phyloP scores from a whole-genome alignment of 2,329 filamentous ascomycete genomes.

The Aspergillus niger region DNA sequence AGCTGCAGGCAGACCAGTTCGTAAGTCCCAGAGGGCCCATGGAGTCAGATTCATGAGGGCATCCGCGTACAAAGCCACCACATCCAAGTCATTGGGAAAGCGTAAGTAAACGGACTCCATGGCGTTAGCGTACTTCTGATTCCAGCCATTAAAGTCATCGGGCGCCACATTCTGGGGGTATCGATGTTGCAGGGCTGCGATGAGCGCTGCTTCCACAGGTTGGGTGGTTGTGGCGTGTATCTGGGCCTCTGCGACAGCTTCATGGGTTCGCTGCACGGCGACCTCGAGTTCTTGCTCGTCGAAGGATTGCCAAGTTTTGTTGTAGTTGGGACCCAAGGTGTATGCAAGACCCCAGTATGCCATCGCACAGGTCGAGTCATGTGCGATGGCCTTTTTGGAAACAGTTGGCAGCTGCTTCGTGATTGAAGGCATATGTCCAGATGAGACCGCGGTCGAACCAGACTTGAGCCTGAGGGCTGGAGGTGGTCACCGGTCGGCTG shows the following conservation, averaged over 20 bases:
- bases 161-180: constrained; percentile 58
- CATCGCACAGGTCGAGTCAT: constrained; percentile 41
- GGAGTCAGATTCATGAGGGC: constrained; percentile 67
- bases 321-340: constrained; percentile 73
- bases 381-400: constrained; percentile 39
- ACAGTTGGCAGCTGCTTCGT: constrained; percentile 41
- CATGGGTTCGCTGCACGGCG: constrained; percentile 51
- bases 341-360: constrained; percentile 57
- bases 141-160: constrained; percentile 57
- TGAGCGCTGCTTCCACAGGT: constrained; percentile 62
- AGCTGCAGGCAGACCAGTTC: constrained; percentile 58
- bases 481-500: constrained; percentile 37
- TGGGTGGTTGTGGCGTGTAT: constrained; percentile 40
- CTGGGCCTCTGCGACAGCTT: constrained; percentile 50
- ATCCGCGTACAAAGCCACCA: constrained; percentile 66
- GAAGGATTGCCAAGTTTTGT: constrained; percentile 76
- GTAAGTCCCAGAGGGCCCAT: constrained; percentile 65
- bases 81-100: constrained; percentile 62
- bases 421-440: constrained; percentile 44
- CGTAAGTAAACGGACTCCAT: constrained; percentile 59
- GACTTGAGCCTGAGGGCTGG: constrained; percentile 29
- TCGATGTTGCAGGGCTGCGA: constrained; percentile 62
- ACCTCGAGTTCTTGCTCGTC: constrained; percentile 60
- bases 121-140: constrained; percentile 61
- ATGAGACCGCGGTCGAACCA: constrained; percentile 40